Percentiles rank a stretch among this genome's conserved stretches.
These are phyloP conservation scores for Alternaria conjuncta DNA, from an alignment of 2,329 filamentous ascomycete species.

Conservation along the genomic window DNA sequence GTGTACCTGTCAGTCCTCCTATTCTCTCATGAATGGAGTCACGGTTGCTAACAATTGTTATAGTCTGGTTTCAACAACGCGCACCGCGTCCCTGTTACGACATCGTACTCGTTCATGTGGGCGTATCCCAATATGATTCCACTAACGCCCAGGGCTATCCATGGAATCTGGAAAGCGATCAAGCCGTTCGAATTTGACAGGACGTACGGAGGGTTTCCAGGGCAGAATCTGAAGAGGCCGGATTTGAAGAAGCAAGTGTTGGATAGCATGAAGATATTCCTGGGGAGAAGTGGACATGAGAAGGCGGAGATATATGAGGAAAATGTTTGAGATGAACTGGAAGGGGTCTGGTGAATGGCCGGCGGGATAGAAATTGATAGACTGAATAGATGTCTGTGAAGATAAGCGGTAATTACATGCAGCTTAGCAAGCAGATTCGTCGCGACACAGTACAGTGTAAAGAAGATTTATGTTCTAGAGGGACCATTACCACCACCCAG, in stretches of 20 bases:
- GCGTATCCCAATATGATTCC: conserved; percentile 67
- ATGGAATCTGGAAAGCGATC: conserved; percentile 73
- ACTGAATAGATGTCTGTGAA: no score
- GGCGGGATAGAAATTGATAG: no score
- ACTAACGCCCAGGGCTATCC: conserved; percentile 67
- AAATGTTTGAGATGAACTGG: conserved; percentile 2
- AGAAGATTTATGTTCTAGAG: neutral
- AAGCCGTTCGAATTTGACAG: conserved; percentile 67
- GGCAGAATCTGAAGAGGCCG: conserved; percentile 64
- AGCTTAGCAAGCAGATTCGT: neutral
- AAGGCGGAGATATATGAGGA: conserved; percentile 50
- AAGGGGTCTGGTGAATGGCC: no score
- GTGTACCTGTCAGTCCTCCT: conserved; percentile 62
- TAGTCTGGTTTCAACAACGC: conserved; percentile 47
- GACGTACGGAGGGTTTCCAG: conserved; percentile 72
- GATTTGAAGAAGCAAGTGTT: conserved; percentile 70
- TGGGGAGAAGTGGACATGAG: conserved; percentile 58
- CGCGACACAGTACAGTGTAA: neutral
- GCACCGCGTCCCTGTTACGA: conserved; percentile 53
- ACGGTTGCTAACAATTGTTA: neutral
- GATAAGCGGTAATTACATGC: no score
- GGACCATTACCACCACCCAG: neutral
- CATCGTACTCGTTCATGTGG: conserved; percentile 75
- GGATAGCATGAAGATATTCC: conserved; percentile 79
- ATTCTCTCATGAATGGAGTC: neutral